Base-by-base conservation (phyloP, 2,329 filamentous ascomycete genomes). In the Aspergillus viridinutans region DNA sequence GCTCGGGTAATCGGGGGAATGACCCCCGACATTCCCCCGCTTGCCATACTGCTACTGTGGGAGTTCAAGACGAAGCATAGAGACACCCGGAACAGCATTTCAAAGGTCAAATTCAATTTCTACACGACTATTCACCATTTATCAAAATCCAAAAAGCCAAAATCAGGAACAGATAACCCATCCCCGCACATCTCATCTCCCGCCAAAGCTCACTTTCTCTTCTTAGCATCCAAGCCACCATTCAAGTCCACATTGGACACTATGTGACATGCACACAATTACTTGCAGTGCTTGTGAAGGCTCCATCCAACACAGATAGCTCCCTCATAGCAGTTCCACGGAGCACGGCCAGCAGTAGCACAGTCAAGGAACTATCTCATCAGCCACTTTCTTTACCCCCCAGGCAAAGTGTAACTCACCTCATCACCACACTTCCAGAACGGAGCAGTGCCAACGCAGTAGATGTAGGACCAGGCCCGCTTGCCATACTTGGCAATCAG, bases 401-500 rank as follows among this genome's bases (percentile, higher is more conserved):
- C 8, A 3, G 1, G 23, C 26, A 29, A 17, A 3, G 6, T 29
- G 32, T n/a, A 48, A 28, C 52, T 47, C 28, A 54, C 52, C 38
- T 49, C 20, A 7, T 28, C 26, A 20, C 52, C 52, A 6, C 52
- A 54, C 8, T 32, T 49, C 52, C 52, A 54, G 52, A 54, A 54
- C 9, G 52, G 42, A 23, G 52, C 7, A 32, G 42, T 54, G 8
- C 25, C 42, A 12, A 49, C 40, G 28, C 52, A 54, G 38, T 29
- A 47, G 42, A 54, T 54, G 26, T 47, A 54, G 1, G 42, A 7
- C 52, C 52, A 54, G 14, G 26, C 52, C 42, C 21, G 43, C 52
- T 49, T 49, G 26, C 52, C 52, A 25, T 20, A 54, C 42, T 49
- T 54, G 52, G 52, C 52, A 17, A 54, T 25, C 52, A 54, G 21